Base-by-base conservation (phyloP, 208 protist genomes). In the Naegleria fowleri region DNA sequence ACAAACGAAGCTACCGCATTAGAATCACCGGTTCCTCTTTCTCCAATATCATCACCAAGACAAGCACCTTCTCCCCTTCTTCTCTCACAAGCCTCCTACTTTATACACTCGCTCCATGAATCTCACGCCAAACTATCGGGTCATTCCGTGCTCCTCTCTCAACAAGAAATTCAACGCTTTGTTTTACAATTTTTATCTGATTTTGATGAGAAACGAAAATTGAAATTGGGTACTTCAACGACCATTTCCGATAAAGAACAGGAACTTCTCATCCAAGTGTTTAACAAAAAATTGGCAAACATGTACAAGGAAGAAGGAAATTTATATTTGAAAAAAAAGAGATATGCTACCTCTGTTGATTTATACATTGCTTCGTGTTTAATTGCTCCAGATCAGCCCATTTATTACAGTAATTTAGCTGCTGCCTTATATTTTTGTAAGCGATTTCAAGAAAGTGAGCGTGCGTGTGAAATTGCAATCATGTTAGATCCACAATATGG, bases 391-490 rank as follows among this genome's bases (percentile, higher is more conserved):
- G 55, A 67, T 29, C 55, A 67, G 22, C 19, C 55, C 22, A 29
- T 67, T 22, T 67, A 67, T 67, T 67, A 67, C 19, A 67, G 55
- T 67, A 67, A 67, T 67, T 67, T 67, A 67, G 76, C 76, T 84
- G 11, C 76, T 2, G 76, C 76, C 16, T 40, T 41, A 16, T 84
- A 38, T 36, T 33, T 84, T 84, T 33, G 29, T 84, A 84, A 84
- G 11, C 0, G 38, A 84, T 19, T 22, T 11, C 11, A 84, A 84
- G 76, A 84, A 41, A 41, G 33, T 39, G 76, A 33, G 29, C 33
- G 33, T 19, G 76, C 76, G 2, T 84, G 33, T 41, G 11, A 11
- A 84, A 22, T 41, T 2, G 76, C 76, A 33, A 84, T 84, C 38
- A 41, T 84, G 38, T 40, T 84, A 84, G 76, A 84, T 84, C 76